Percentiles rank a stretch among this genome's conserved stretches.
Conservation (phyloP, 2,329 filamentous ascomycete species). For the Madurella mycetomatis region DNA sequence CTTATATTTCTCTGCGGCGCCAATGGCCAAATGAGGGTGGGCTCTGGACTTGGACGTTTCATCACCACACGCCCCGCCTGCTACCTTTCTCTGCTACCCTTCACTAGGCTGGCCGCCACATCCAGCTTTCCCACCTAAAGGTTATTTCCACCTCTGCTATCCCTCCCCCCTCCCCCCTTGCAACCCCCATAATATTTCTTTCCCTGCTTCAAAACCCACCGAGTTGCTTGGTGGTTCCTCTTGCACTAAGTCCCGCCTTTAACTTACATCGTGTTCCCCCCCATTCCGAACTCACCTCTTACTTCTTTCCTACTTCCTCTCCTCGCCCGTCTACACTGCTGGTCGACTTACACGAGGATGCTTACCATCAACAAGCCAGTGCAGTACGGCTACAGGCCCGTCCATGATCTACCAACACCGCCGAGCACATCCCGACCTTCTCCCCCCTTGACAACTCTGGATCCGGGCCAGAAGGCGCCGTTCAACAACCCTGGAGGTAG, state of each 20-base stretch:
- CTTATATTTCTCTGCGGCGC: slow-evolving; percentile 30
- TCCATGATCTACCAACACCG: slow-evolving; percentile 59
- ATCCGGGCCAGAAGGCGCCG: slow-evolving; percentile 40
- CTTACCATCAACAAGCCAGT: slow-evolving; percentile 58
- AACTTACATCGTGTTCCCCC: slow-evolving; percentile 1
- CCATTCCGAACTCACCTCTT: not conserved
- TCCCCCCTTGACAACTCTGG: slow-evolving; percentile 49
- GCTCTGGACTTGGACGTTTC: slow-evolving; percentile 39
- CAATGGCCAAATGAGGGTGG: slow-evolving; percentile 45
- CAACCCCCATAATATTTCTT: not conserved
- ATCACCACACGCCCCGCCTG: slow-evolving; percentile 40
- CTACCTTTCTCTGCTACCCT: slow-evolving; percentile 32
- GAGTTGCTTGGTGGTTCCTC: not conserved
- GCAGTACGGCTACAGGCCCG: slow-evolving; percentile 55
- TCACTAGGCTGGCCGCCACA: slow-evolving; percentile 44
- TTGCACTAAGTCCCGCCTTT: not conserved
- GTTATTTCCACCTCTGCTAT: slow-evolving; percentile 33
- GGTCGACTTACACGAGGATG: slow-evolving; percentile 44
- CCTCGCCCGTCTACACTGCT: slow-evolving; percentile 1
- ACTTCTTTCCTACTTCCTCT: slow-evolving; percentile 6
- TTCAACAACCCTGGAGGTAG: slow-evolving; percentile 39
- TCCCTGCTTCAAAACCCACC: slow-evolving; percentile 9
- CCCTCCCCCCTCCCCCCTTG: not conserved
- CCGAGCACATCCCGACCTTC: slow-evolving; percentile 52
- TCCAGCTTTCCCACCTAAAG: slow-evolving; percentile 40